Evolutionary conservation across 2,329 filamentous ascomycete genomes (phyloP), one percentile per base, ranked within the genome.

Genomic region (Alternaria metachromatica): DNA sequence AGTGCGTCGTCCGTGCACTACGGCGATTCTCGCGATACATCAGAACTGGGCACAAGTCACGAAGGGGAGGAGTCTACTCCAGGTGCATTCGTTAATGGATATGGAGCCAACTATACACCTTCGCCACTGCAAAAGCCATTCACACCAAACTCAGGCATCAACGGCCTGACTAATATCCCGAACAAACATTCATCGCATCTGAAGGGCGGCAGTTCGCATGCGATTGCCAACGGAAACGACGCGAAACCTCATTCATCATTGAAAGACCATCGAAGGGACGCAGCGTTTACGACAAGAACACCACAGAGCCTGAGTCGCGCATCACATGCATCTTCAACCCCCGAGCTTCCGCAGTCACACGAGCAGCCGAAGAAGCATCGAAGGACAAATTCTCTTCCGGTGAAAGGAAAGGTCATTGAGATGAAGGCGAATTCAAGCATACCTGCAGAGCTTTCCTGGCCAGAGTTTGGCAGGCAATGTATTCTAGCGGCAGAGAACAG

Each of bases 391-490:
- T 62, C 67, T 5, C 70, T 64, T 54, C 59, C 71, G 41, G 25
- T 41, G 5, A 77, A 76, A 60, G 64, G 65, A 49, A 78, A 75
- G 54, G 20, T 58, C 12, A 21, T 43, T 23, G 77, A 78, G 55
- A 66, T 75, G 59, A 73, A 61, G 54, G 91, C 93, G 12, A 93
- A 89, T 72, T 92, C 93, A 8, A 97, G 95, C 15, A 94, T 99
- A 73, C 94, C 95, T 15, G 83, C 87, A 59, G 87, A 91, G 65
- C 80, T 98, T 49, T 85, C 91, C 15, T 86, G 89, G 26, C 85
- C 88, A 55, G 89, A 95, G 63, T 97, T 97, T 81, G 95, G 93
- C n/a, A 88, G 90, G 68, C 94, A 99, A 82, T 97, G 94, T 77
- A 91, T 97, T 62, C 87, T 90, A 57, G 95, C 95, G 12, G 96